A percentile compares a stretch with the other conserved stretches of the same genome.
Evolutionary conservation across 2,329 filamentous ascomycete genomes (phyloP).

Genomic region (Tolypocladium nubicola): DNA sequence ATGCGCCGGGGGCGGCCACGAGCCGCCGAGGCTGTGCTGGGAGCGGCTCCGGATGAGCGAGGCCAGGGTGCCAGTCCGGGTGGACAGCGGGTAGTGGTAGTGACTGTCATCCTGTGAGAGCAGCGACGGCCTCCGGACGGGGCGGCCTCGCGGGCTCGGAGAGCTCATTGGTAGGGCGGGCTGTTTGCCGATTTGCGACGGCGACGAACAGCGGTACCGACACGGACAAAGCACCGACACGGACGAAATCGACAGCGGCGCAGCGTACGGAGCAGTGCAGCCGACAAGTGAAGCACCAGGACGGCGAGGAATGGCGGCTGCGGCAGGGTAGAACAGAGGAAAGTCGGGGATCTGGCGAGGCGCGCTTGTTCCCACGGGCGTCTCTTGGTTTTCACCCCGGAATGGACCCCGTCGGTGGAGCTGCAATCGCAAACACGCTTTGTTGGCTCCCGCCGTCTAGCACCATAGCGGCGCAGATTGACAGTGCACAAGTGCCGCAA

Average conservation of each 20-base stretch:
- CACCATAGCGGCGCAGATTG: background rate
- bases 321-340: background rate
- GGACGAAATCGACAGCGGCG: background rate
- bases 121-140: slow-evolving; percentile 19
- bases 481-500: background rate
- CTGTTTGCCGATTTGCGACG: background rate
- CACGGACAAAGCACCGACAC: background rate
- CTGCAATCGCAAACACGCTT: background rate
- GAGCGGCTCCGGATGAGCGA: slow-evolving; percentile 29
- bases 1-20: slow-evolving; percentile 11
- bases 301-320: background rate
- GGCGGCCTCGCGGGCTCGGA: slow-evolving; percentile 13
- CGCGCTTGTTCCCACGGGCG: background rate
- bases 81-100: slow-evolving; percentile 20
- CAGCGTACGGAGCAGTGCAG: background rate
- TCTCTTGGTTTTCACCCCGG: background rate
- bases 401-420: background rate
- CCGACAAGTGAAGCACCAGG: background rate
- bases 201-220: background rate
- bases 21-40: slow-evolving; percentile 19
- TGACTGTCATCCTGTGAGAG: slow-evolving; percentile 20
- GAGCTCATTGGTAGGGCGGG: slow-evolving; percentile 14
- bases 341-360: background rate
- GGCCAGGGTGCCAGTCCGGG: slow-evolving; percentile 25
- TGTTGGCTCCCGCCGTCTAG: background rate